These are phyloP conservation scores for Pythium rishiriense DNA, from an alignment of 352 stramenopile species.

Conservation along the genomic window DNA sequence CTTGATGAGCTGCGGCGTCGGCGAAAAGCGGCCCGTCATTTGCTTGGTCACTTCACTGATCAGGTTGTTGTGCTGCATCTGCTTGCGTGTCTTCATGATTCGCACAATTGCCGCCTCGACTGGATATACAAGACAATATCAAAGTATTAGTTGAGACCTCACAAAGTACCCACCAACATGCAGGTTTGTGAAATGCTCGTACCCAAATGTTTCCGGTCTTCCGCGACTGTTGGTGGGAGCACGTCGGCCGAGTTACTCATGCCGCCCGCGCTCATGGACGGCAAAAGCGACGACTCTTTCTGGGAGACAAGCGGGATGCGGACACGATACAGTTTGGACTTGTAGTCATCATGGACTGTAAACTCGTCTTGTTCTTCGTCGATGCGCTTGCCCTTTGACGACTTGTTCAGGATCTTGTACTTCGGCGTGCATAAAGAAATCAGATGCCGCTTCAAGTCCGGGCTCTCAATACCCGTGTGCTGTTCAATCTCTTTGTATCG, in stretches of 20 bases:
- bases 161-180: neutral
- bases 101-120: slow-evolving; percentile 94
- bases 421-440: slow-evolving; percentile 98
- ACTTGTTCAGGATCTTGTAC: slow-evolving; percentile 96
- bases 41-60: slow-evolving; percentile 90
- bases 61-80: slow-evolving; percentile 91
- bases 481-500: slow-evolving; percentile 90
- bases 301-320: slow-evolving; percentile 85
- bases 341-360: slow-evolving; percentile 94
- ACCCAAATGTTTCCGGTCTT: slow-evolving; percentile 95
- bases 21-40: slow-evolving; percentile 91
- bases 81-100: slow-evolving; percentile 96
- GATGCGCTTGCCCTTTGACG: slow-evolving; percentile 97
- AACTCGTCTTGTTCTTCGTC: slow-evolving; percentile 94
- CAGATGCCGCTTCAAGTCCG: slow-evolving; percentile 92
- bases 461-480: slow-evolving; percentile 86
- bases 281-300: slow-evolving; percentile 72
- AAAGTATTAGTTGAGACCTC: neutral
- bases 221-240: slow-evolving; percentile 91
- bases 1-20: slow-evolving; percentile 96
- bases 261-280: slow-evolving; percentile 29
- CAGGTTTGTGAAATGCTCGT: slow-evolving; percentile 8
- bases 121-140: slow-evolving; percentile 7
- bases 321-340: slow-evolving; percentile 90
- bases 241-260: slow-evolving; percentile 59